Evolutionary conservation across 1,139 yeast genomes (phyloP), one percentile per base, ranked within the genome.

Genomic region (Yamadazyma spencermartinsiae): DNA sequence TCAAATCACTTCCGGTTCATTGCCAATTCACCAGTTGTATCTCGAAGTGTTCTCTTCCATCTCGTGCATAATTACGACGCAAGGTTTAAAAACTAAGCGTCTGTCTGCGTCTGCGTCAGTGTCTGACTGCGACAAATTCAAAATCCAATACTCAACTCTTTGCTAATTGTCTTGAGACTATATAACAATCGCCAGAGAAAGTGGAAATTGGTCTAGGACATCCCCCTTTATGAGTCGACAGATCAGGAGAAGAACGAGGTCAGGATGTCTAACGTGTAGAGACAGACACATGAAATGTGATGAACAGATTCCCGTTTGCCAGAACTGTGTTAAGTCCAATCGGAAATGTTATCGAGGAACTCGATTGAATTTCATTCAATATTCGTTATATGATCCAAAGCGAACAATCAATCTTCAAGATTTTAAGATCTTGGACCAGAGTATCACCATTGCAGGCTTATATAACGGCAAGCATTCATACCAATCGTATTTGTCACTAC

Each of bases 221-320:
- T n/a, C n/a, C n/a, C n/a, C n/a, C n/a, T n/a, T n/a, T n/a, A 30
- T 30, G 36, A 15, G 27, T n/a, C 47, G 51, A 29, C 41, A 49
- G 14, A 50, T 56, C 25, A 64, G 63, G 37, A 49, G 64, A 42
- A 53, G 73, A 50, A 68, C 76, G 9, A 57, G 76, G 39, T 68
- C 74, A 8, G 76, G 76, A 9, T 71, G 76, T 49, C 56, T 69
- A 37, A 71, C 76, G 10, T 71, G 76, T 51, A 63, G 76, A 33
- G 76, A 71, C 44, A 56, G 76, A 37, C 76, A 71, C 49, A 68
- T 71, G 66, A 71, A 71, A 51, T 71, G 76, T 52, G 76, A 71
- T 46, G 76, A 71, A 50, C 72, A 65, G 43, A 63, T 59, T 36
- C 76, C 76, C 1, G 72, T 70, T 19, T 71, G 76, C 49, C 63